Conservation (phyloP, 176 grass and related monocot species). For the Paspalum vaginatum region DNA sequence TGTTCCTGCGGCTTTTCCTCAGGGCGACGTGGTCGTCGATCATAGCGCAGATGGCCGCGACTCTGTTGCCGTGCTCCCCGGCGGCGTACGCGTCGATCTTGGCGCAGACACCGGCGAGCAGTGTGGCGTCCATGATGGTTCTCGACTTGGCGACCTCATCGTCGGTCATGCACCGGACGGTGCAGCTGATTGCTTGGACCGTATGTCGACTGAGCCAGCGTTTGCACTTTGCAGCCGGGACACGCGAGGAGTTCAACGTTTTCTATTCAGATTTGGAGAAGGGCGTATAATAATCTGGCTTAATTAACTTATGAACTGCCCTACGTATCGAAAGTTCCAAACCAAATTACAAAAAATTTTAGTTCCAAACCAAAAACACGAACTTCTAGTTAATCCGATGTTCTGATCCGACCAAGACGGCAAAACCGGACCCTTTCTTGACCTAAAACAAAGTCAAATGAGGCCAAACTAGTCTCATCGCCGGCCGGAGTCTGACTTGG, state of each 20-base stretch:
- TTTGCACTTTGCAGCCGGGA: background rate
- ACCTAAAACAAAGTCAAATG: constrained; percentile 23
- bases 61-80: background rate
- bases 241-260: background rate
- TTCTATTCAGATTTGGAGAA: background rate
- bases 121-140: background rate
- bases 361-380: background rate
- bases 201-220: background rate
- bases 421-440: no score
- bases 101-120: background rate
- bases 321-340: background rate
- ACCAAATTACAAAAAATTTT: background rate
- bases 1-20: background rate
- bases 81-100: constrained; percentile 6
- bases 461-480: constrained; percentile 64
- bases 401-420: no score
- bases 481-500: constrained; percentile 87
- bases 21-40: constrained; percentile 4
- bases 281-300: background rate
- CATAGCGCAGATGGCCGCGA: constrained; percentile 32
- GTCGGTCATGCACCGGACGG: background rate
- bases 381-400: constrained; percentile 6
- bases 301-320: background rate
- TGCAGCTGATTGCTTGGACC: background rate
- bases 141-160: background rate